Percentiles rank a stretch among this genome's conserved stretches.
These are phyloP conservation scores for Claviceps monticola DNA, from an alignment of 2,329 filamentous ascomycete species.

Conservation along the genomic window DNA sequence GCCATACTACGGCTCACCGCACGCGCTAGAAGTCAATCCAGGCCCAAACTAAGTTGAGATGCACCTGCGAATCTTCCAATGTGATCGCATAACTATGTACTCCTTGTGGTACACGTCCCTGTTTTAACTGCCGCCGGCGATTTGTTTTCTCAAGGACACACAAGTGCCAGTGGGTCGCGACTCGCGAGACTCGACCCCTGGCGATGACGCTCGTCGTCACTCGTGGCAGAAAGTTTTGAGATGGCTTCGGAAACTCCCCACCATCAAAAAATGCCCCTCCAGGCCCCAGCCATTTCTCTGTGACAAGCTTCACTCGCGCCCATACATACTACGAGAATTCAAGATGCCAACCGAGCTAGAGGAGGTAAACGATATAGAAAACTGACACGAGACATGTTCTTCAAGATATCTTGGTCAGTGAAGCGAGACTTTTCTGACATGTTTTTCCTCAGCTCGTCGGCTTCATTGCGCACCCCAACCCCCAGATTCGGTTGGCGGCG, in stretches of 20 bases:
- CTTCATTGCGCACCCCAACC: constrained; percentile 85
- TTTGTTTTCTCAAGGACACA: background rate
- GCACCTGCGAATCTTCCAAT: no score
- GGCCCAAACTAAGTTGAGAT: no score
- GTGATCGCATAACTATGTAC: no score
- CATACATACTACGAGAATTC: background rate
- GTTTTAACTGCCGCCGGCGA: background rate
- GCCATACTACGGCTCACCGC: background rate
- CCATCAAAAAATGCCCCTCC: constrained; percentile 12
- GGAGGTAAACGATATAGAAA: constrained; percentile 38
- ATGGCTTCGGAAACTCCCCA: constrained; percentile 6
- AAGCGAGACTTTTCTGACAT: background rate
- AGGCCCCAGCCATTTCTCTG: constrained; percentile 7
- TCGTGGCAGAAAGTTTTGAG: constrained; percentile 2
- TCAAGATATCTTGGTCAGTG: background rate
- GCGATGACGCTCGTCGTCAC: constrained; percentile 8
- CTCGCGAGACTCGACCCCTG: background rate
- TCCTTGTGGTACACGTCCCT: background rate
- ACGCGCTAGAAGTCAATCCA: no score
- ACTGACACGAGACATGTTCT: background rate
- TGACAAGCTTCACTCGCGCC: constrained; percentile 1
- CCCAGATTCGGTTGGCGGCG: constrained; percentile 75
- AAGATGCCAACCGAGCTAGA: constrained; percentile 63
- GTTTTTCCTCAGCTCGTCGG: constrained; percentile 56
- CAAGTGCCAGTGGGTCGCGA: constrained; percentile 9